Percentiles rank a stretch among this genome's conserved stretches.
phyloP scores from a whole-genome alignment of 2,329 filamentous ascomycete genomes.

The Cercospora berteroae region DNA sequence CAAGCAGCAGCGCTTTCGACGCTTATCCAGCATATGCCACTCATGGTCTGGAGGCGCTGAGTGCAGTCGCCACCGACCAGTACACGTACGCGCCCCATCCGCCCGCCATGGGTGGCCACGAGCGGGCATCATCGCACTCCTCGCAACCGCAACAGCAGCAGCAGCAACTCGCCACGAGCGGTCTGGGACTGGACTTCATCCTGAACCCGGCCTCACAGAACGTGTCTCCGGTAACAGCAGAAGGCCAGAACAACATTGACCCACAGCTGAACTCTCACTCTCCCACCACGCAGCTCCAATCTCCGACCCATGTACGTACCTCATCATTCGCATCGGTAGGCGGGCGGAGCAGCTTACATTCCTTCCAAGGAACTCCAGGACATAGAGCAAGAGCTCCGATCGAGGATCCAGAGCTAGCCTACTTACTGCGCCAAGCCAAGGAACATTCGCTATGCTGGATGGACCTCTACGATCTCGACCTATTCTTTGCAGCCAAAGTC shows the following conservation, averaged over 20 bases:
- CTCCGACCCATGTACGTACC: slow-evolving; percentile 35
- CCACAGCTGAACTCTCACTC: slow-evolving; percentile 31
- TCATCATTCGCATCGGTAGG: slow-evolving; percentile 28
- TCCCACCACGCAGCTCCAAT: slow-evolving; percentile 16
- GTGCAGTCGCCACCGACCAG: slow-evolving; percentile 50
- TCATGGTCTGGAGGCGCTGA: slow-evolving; percentile 55
- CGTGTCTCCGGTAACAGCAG: slow-evolving; percentile 35
- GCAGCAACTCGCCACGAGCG: slow-evolving; percentile 17
- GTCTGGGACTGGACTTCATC: slow-evolving; percentile 56
- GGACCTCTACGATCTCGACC: slow-evolving; percentile 57
- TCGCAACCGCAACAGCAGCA: slow-evolving; percentile 28
- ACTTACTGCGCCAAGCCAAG: slow-evolving; percentile 51
- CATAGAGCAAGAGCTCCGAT: slow-evolving; percentile 25
- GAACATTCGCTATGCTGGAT: slow-evolving; percentile 36
- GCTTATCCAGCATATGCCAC: slow-evolving; percentile 37
- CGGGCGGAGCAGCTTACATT: slow-evolving; percentile 34
- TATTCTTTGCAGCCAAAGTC: slow-evolving; percentile 61
- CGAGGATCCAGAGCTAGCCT: slow-evolving; percentile 45
- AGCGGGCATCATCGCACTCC: slow-evolving; percentile 18
- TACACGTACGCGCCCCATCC: slow-evolving; percentile 39
- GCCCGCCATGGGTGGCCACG: slow-evolving; percentile 31
- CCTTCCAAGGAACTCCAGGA: slow-evolving; percentile 11
- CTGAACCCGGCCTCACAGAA: slow-evolving; percentile 48
- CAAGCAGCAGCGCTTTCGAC: slow-evolving; percentile 3
- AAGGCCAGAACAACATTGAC: slow-evolving; percentile 32